Base-by-base conservation (phyloP, 495 filamentous ascomycete genomes). In the Aspergillus conjunctus region DNA sequence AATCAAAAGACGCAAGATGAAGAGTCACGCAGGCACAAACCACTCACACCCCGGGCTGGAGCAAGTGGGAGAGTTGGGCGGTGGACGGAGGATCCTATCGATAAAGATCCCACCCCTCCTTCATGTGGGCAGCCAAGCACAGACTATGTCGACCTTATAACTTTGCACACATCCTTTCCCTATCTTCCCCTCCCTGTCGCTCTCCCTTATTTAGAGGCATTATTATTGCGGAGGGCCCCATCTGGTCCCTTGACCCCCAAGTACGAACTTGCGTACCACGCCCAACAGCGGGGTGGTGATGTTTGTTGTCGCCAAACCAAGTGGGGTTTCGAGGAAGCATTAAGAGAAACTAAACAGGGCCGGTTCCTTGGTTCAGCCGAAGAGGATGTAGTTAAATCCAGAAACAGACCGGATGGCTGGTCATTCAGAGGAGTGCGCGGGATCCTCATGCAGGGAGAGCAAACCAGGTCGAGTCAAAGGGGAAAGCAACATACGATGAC, bases 1-100 rank as follows among this genome's bases (percentile, higher is more conserved):
- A 54, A 18, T 37, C 11, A 45, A 26, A 49, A 33, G 44, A 37
- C 15, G 26, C 37, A 51, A 26, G 58, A 59, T 57, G 44, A 45
- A 33, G 30, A 65, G 65, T 64, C 64, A 71, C 66, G 69, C 69
- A 71, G 66, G 69, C 64, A 71, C 68, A 66, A 52, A 58, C 62
- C 66, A 68, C 56, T 68, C 50, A 68, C 58, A 65, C 58, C 22
- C 51, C 44, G 32, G 46, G 53, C 31, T 14, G 54, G 46, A 41
- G 17, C n/a, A n/a, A 41, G 39, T 54, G 41, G 33, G 31, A 39
- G 18, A 26, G 53, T 51, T 41, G 30, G 45, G 62, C 31, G 53
- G 57, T 58, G 58, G 58, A 52, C 32, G 21, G 51, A 55, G 43
- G 49, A 15, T 52, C 68, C 68, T 71, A 71, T 71, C 68, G 68